These are phyloP conservation scores for Mycena chlorophos DNA, from an alignment of 768 basidiomycete species.

Conservation along the genomic window DNA sequence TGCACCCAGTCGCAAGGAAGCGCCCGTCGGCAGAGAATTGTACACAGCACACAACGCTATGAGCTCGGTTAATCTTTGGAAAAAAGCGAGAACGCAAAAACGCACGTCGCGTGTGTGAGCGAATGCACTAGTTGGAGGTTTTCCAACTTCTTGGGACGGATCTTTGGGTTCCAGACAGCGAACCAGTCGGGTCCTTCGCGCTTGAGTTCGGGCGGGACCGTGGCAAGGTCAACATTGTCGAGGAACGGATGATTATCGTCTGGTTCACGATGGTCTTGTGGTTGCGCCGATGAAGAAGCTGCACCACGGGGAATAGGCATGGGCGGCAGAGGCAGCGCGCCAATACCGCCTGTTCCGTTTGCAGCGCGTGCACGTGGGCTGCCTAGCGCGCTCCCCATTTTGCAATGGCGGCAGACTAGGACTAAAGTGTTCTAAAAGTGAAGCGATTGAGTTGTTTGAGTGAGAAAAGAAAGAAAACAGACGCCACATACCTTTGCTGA, in stretches of 20 bases:
- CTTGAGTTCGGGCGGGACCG: conserved; percentile 51
- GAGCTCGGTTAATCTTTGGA: neutral
- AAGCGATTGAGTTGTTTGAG: conserved; percentile 3
- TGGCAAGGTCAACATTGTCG: conserved; percentile 49
- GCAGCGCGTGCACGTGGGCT: conserved; percentile 4
- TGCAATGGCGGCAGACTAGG: conserved; percentile 2
- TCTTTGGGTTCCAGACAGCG: conserved; percentile 78
- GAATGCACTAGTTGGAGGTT: conserved; percentile 80
- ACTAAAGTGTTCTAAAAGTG: conserved; percentile 19
- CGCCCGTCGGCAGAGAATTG: conserved; percentile 93
- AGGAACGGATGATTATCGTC: conserved; percentile 15
- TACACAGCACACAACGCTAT: conserved; percentile 83
- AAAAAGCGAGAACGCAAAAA: conserved; percentile 16
- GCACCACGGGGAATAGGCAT: neutral
- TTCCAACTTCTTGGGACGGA: conserved; percentile 53
- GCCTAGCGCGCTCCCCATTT: neutral
- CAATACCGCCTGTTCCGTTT: conserved; percentile 7
- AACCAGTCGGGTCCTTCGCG: conserved; percentile 84
- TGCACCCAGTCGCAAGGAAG: conserved; percentile 89
- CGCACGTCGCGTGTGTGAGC: conserved; percentile 78
- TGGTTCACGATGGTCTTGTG: conserved; percentile 6
- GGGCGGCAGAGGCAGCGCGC: neutral
- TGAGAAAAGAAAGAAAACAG: neutral
- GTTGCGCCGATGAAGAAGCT: neutral
- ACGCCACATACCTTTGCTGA: conserved; percentile 31